Evolutionary conservation across 352 stramenopile species (phyloP).

Genomic region (Phytophthora uliginosa): DNA sequence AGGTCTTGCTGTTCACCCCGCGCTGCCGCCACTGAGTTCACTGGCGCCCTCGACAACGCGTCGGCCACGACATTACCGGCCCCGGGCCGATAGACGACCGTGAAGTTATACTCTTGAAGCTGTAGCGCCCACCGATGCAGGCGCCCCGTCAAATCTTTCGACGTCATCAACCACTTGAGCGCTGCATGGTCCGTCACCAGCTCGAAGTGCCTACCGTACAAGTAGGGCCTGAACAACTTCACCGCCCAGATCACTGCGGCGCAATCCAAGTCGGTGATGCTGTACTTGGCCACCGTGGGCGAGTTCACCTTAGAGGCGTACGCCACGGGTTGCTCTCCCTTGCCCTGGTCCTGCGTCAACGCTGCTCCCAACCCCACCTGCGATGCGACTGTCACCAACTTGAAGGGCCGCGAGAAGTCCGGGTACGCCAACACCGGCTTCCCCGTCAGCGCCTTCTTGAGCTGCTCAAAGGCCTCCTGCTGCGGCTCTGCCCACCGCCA

Average conservation of each 20-base stretch:
- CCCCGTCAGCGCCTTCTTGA: conserved; percentile 14
- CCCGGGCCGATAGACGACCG: background rate
- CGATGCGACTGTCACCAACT: conserved; percentile 39
- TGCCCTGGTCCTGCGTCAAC: conserved; percentile 32
- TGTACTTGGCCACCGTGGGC: background rate
- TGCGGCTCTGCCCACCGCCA: conserved; percentile 33
- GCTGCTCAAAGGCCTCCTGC: conserved; percentile 24
- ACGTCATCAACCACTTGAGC: background rate
- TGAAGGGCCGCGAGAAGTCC: conserved; percentile 38
- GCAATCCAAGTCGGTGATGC: background rate
- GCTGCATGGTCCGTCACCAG: background rate
- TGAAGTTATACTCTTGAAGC: background rate
- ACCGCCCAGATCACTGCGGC: conserved; percentile 5
- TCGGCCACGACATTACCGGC: background rate
- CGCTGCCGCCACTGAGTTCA: background rate
- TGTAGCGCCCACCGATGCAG: background rate
- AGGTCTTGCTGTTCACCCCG: background rate
- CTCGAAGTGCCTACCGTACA: background rate
- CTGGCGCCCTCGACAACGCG: background rate
- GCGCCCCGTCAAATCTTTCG: background rate
- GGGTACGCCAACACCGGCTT: conserved; percentile 18
- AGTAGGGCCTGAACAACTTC: background rate
- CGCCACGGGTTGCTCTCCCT: conserved; percentile 20
- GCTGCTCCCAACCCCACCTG: conserved; percentile 20
- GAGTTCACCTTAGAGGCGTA: conserved; percentile 36